phyloP scores from a whole-genome alignment of 805 yeast species.

The Saccharomycopsis sp. region DNA sequence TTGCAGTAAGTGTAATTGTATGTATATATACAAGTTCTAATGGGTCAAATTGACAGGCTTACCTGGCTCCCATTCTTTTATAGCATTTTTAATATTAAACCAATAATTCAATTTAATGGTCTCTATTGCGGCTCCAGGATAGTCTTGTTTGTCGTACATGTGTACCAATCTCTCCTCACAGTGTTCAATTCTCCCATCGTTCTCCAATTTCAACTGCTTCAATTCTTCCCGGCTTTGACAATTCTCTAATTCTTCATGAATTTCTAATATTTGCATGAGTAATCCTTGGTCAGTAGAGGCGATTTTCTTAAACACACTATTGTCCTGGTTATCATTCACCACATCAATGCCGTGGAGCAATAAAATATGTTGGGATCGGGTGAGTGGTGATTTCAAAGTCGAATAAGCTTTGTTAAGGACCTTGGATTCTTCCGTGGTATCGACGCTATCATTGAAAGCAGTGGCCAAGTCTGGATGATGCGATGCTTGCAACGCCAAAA shows the following conservation, averaged over 20 bases:
- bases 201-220: constrained; percentile 43
- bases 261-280: constrained; percentile 71
- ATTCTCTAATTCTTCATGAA: constrained; percentile 75
- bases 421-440: constrained; percentile 37
- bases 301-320: constrained; percentile 29
- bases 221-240: constrained; percentile 55
- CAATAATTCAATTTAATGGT: constrained; percentile 78
- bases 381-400: constrained; percentile 61
- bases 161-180: constrained; percentile 39
- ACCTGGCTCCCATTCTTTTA: constrained; percentile 74
- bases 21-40: constrained; percentile 25
- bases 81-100: constrained; percentile 66
- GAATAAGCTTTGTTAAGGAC: constrained; percentile 72
- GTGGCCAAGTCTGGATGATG: constrained; percentile 72
- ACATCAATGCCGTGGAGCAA: constrained; percentile 44
- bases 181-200: constrained; percentile 45
- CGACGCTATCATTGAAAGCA: constrained; percentile 21
- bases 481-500: constrained; percentile 59
- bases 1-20: not conserved
- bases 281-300: constrained; percentile 47
- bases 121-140: constrained; percentile 53
- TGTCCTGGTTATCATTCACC: constrained; percentile 37
- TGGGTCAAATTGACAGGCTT: constrained; percentile 60
- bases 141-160: constrained; percentile 41
- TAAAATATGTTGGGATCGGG: constrained; percentile 58